Base-by-base conservation (phyloP, 768 basidiomycete species). In the Brasilioporus rufonigricans region DNA sequence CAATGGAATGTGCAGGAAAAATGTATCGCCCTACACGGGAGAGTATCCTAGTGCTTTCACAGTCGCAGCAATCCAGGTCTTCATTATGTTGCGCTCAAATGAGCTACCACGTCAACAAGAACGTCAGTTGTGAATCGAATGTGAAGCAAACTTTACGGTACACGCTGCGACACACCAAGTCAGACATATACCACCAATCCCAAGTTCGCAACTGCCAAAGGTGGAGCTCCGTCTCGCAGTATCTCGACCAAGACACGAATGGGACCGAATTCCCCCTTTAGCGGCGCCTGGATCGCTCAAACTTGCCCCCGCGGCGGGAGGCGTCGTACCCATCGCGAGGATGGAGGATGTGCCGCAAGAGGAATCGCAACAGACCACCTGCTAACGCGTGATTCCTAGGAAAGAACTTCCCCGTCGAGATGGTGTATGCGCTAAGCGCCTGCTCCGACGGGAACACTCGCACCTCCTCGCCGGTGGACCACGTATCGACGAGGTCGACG, bases 371-470 rank as follows among this genome's bases (percentile, higher is more conserved):
- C 13, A 43, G 16, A 14, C 50, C 50, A 3, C 59, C 59, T 23
- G 57, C 59, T 5, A 38, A 32, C 13, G 36, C 52, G 19, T 52
- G 44, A 0, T 59, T 53, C 18, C 18, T 40, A 3, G 59, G 57
- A 9, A 60, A 60, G 19, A 18, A 55, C 27, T 57, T 61, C 11
- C 60, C 59, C 1, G 54, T 53, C 23, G n/a, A 14, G 14, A 4
- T n/a, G 6, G 52, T 53, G 12, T 53, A 53, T 7, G 18, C 9
- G 44, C 52, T 38, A 2, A 46, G 52, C 11, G 27, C 44, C 1
- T 21, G 35, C 44, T 53, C 52, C 7, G 52, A 45, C 6, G 29
- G 6, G 21, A 53, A 46, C 36, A n/a, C 16, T 2, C 1, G 14
- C 3, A 53, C 44, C 7, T 31, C 23, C 4, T 5, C 29, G 11